These are phyloP conservation scores for Gossypium arboreum DNA, from an alignment of 345 rosid genomes.

Conservation along the genomic window DNA sequence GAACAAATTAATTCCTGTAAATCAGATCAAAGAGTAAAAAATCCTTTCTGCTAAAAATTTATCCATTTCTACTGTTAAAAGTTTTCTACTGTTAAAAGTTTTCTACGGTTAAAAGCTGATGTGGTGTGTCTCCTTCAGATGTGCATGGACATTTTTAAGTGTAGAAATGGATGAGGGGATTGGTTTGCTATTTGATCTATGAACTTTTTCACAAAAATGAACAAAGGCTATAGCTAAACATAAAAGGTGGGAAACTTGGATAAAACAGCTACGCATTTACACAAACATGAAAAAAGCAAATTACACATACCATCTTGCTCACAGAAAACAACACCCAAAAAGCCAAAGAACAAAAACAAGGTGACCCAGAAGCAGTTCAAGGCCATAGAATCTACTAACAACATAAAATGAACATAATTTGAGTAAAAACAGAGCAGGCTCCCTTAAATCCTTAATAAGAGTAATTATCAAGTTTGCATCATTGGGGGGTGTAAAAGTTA, in stretches of 20 bases:
- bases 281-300: background rate
- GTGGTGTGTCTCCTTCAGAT: too few relatives aligned
- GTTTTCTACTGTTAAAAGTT: too few relatives aligned
- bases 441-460: background rate
- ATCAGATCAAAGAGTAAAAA: too few relatives aligned
- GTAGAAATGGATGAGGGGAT: too few relatives aligned
- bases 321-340: slow-evolving; percentile 38
- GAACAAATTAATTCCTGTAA: too few relatives aligned
- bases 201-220: too few relatives aligned
- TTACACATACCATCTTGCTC: slow-evolving; percentile 57
- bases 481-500: slow-evolving; percentile 15
- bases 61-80: too few relatives aligned
- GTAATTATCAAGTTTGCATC: slow-evolving; percentile 1
- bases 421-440: background rate
- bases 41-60: too few relatives aligned
- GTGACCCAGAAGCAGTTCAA: slow-evolving; percentile 35
- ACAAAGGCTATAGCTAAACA: background rate
- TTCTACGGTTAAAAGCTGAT: too few relatives aligned
- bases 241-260: background rate
- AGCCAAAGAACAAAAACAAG: slow-evolving; percentile 37
- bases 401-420: background rate
- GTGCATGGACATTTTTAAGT: too few relatives aligned
- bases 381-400: slow-evolving; percentile 34
- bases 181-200: too few relatives aligned
- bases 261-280: background rate